These are phyloP conservation scores for Euphorbia celastroides DNA, from an alignment of 441 rosid species.

Conservation along the genomic window DNA sequence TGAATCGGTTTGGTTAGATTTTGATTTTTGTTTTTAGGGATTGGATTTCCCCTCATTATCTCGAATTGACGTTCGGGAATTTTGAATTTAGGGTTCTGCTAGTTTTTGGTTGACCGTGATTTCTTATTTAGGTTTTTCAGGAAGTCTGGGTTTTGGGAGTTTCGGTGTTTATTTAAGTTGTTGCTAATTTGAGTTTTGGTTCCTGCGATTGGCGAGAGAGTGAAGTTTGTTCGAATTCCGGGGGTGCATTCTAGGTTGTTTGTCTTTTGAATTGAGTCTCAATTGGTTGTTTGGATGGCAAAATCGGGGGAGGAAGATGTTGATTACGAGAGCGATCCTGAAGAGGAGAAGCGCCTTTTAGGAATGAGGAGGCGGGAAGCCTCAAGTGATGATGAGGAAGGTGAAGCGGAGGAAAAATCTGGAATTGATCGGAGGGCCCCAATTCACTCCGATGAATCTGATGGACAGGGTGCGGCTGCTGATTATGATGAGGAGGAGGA, in stretches of 20 bases:
- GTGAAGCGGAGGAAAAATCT: constrained; percentile 26
- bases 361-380: constrained; percentile 73
- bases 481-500: constrained; percentile 59
- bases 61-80: constrained; percentile 7
- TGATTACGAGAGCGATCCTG: constrained; percentile 93
- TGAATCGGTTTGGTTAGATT: constrained; percentile 1
- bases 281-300: constrained; percentile 33
- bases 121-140: not conserved
- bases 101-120: constrained; percentile 9
- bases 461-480: constrained; percentile 56
- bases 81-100: constrained; percentile 1
- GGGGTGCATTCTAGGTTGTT: not conserved
- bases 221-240: not conserved
- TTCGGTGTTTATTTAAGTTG: not conserved
- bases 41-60: constrained; percentile 11
- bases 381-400: constrained; percentile 85
- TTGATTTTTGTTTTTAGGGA: not conserved
- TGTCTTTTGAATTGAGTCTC: constrained; percentile 9
- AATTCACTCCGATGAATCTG: constrained; percentile 63
- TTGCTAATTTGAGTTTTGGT: not conserved
- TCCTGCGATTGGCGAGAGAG: not conserved
- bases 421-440: constrained; percentile 35
- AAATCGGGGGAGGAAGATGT: constrained; percentile 44
- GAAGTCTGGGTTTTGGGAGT: not conserved
- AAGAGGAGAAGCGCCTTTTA: constrained; percentile 62